A percentile compares a stretch with the other conserved stretches of the same genome.
Evolutionary conservation across 202 grass and related monocot species (phyloP).

Genomic region (Panicum virgatum): DNA sequence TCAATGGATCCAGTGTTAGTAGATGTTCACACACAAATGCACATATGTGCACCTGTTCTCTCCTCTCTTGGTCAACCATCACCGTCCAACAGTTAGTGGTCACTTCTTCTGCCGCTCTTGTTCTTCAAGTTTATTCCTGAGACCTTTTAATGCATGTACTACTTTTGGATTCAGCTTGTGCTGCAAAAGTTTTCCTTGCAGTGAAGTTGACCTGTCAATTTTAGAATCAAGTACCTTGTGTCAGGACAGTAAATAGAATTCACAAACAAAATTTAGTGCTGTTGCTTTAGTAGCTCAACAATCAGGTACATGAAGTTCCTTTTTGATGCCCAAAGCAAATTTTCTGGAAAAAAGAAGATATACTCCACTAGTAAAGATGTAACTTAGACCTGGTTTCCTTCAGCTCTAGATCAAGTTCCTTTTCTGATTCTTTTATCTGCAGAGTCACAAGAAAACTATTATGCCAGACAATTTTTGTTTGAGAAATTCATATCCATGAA

Average conservation of each 20-base stretch:
- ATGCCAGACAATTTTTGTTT: not conserved
- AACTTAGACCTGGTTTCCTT: constrained; percentile 51
- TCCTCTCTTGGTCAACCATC: not conserved
- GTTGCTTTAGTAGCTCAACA: not conserved
- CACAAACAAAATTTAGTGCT: not conserved
- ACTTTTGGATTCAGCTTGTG: constrained; percentile 66
- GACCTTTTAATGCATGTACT: constrained; percentile 65
- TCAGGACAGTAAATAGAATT: not conserved
- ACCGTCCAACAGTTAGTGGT: not conserved
- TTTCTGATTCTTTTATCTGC: constrained; percentile 82
- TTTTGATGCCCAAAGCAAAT: constrained; percentile 8
- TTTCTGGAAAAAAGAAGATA: not conserved
- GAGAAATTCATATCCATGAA: not conserved
- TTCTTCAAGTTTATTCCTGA: constrained; percentile 64
- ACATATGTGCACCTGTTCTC: constrained; percentile 26
- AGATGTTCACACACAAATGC: not conserved
- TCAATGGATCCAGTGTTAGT: constrained; percentile 1
- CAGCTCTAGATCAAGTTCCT: constrained; percentile 64
- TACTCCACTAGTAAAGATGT: not conserved
- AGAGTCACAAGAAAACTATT: constrained; percentile 18
- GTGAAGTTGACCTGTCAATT: constrained; percentile 54
- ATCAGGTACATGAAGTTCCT: not conserved
- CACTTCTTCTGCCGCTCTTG: constrained; percentile 51
- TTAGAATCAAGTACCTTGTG: not conserved
- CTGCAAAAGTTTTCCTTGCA: constrained; percentile 72